Base-by-base conservation (phyloP, 345 rosid species). In the Brassica rapa region DNA sequence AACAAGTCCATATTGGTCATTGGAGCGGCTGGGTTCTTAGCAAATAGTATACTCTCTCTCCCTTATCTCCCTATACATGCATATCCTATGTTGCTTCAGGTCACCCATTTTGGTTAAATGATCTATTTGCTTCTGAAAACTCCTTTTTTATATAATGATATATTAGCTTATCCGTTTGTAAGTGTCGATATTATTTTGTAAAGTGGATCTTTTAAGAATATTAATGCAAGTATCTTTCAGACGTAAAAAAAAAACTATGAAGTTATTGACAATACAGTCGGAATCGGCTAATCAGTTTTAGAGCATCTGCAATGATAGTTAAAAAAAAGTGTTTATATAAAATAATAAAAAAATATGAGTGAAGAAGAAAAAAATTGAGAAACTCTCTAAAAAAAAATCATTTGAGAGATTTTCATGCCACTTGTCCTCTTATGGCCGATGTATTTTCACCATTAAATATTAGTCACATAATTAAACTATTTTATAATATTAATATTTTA, bases 1-100 rank as follows among this genome's bases (percentile, higher is more conserved):
- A 80, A 80, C 76, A 80, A 80, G 70, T 74, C 76, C 62, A 74
- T 80, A 46, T 39, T 80, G 76, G 76, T 80, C 56, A 51, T 66
- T 70, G 83, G 83, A 69, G 83, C 83, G 43, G 78, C 83, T 43
- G 83, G 83, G 0, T 80, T 80, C 68, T 70, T 75, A 75, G 83
- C 80, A 55, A 80, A 80, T 16, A 75, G 83, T 80, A 80, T 37
- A 10, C 35, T 66, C 81, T 70, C 55, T 70, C 46, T n/a, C 14
- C 19, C 27, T 16, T 16, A n/a, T 51, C 68, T 46, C 51, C 8
- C 23, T 53, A 51, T 11, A n/a, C 19, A 5, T 71, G 53, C 53
- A 29, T 16, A 32, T 32, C 35, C 35, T 32, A 32, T 32, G 35
- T 32, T 32, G 35, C 35, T 32, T 32, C 32, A 29, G 35, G 35